Percentiles rank a stretch among this genome's conserved stretches.
phyloP scores from a whole-genome alignment of 176 grass and related monocot species.

The Avena eriantha region DNA sequence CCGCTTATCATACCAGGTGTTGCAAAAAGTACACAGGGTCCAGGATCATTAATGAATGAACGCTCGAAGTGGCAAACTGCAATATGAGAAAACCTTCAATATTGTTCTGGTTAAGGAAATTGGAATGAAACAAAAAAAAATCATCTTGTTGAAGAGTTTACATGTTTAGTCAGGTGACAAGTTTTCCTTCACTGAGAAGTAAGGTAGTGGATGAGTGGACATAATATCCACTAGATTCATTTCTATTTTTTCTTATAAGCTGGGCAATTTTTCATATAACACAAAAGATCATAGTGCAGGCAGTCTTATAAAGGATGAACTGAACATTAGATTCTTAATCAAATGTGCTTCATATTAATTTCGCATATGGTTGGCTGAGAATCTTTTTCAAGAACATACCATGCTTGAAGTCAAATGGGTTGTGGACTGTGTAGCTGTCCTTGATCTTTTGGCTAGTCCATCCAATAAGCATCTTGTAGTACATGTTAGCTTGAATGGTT shows the following conservation, averaged over 20 bases:
- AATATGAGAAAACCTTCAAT: conserved; percentile 34
- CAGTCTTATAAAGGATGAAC: background rate
- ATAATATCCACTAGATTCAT: background rate
- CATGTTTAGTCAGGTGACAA: background rate
- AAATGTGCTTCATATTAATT: conserved; percentile 10
- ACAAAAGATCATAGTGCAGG: background rate
- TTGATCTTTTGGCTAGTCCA: conserved; percentile 99
- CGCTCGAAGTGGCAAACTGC: conserved; percentile 85
- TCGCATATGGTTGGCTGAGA: background rate
- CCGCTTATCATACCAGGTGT: conserved; percentile 97
- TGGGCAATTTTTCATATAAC: background rate
- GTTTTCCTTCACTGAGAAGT: background rate
- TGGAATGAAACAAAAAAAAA: background rate
- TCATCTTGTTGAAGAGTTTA: background rate
- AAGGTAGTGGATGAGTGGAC: background rate
- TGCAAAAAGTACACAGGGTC: conserved; percentile 95
- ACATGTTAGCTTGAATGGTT: conserved; percentile 93
- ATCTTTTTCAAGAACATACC: conserved; percentile 52
- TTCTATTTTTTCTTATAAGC: background rate
- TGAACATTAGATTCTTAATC: background rate
- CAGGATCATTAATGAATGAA: conserved; percentile 81
- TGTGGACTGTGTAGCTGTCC: conserved; percentile 73
- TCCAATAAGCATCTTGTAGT: conserved; percentile 98
- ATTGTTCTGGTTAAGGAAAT: conserved; percentile 1
- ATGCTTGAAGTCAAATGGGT: conserved; percentile 98